A percentile compares a stretch with the other conserved stretches of the same genome.
These are phyloP conservation scores for Pyrenophora tritici-repentis DNA, from an alignment of 2,329 filamentous ascomycete genomes.

Conservation along the genomic window DNA sequence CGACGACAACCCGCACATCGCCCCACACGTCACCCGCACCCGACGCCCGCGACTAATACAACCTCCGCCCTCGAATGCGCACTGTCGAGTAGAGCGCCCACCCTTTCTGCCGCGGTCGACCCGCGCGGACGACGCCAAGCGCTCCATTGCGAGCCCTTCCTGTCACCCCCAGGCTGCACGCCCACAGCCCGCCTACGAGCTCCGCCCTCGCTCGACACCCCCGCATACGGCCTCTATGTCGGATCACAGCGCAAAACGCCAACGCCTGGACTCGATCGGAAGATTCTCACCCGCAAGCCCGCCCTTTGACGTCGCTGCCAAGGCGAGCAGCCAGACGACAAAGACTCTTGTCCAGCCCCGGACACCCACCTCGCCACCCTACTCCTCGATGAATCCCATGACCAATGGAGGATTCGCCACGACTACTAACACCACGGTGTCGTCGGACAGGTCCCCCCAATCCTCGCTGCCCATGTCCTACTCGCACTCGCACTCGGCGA, in stretches of 20 bases:
- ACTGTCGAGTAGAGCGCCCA: constrained; percentile 30
- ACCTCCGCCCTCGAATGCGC: constrained; percentile 35
- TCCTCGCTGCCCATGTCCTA: constrained; percentile 49
- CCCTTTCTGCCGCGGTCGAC: constrained; percentile 36
- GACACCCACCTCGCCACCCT: constrained; percentile 55
- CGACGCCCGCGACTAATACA: constrained; percentile 5
- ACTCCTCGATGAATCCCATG: constrained; percentile 54
- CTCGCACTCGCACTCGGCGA: constrained; percentile 41
- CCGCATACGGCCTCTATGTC: constrained; percentile 35
- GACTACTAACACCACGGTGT: constrained; percentile 32
- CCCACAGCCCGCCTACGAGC: constrained; percentile 22
- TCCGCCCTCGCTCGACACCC: constrained; percentile 7
- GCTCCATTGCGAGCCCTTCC: constrained; percentile 31
- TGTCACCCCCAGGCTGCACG: constrained; percentile 22
- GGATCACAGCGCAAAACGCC: constrained; percentile 46
- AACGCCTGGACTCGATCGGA: constrained; percentile 47
- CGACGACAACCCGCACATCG: constrained; percentile 3
- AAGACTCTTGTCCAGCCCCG: constrained; percentile 52
- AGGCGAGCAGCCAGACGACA: constrained; percentile 45
- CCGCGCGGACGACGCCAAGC: constrained; percentile 38
- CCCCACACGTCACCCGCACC: constrained; percentile 8
- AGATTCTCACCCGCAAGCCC: constrained; percentile 54
- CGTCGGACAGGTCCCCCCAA: constrained; percentile 48
- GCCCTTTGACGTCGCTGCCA: constrained; percentile 48
- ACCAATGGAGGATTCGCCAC: constrained; percentile 43